Conservation (phyloP, 2,329 filamentous ascomycete species). For the Paraphoma chrysanthemicola region DNA sequence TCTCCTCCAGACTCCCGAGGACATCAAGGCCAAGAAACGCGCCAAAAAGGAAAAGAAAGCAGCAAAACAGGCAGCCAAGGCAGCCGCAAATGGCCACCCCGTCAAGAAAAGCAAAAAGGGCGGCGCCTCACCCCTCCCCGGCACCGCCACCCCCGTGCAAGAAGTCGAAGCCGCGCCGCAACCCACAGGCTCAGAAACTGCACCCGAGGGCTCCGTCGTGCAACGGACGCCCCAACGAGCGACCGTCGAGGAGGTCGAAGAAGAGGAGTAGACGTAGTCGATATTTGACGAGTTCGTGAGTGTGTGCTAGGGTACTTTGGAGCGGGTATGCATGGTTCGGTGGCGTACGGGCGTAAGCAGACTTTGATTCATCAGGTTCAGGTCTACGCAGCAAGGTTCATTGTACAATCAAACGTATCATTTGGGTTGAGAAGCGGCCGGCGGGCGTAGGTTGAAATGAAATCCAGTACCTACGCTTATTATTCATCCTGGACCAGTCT, state of each 20-base stretch:
- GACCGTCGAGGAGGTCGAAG: conserved; percentile 48
- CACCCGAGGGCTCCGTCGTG: conserved; percentile 16
- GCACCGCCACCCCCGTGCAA: conserved; percentile 15
- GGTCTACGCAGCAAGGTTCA: no score
- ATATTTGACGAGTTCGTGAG: no score
- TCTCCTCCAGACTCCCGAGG: conserved; percentile 45
- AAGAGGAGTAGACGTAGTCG: conserved; percentile 33
- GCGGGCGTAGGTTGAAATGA: no score
- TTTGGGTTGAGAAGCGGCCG: no score
- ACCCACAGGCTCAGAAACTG: conserved; percentile 36
- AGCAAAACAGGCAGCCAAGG: conserved; percentile 39
- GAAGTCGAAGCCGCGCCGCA: conserved; percentile 32
- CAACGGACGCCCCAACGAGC: conserved; percentile 32
- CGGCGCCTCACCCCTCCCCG: conserved; percentile 32
- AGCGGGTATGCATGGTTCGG: conserved; percentile 11
- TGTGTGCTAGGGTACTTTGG: no score
- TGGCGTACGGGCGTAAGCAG: conserved; percentile 6
- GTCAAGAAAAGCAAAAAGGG: conserved; percentile 45
- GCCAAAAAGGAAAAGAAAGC: conserved; percentile 49
- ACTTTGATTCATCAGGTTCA: no score
- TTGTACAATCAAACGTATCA: no score
- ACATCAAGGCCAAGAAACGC: conserved; percentile 54
- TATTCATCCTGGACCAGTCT: no score
- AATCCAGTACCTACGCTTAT: no score
- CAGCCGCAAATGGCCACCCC: conserved; percentile 37